These are phyloP conservation scores for Pisolithus albus DNA, from an alignment of 768 basidiomycete genomes.

Conservation along the genomic window DNA sequence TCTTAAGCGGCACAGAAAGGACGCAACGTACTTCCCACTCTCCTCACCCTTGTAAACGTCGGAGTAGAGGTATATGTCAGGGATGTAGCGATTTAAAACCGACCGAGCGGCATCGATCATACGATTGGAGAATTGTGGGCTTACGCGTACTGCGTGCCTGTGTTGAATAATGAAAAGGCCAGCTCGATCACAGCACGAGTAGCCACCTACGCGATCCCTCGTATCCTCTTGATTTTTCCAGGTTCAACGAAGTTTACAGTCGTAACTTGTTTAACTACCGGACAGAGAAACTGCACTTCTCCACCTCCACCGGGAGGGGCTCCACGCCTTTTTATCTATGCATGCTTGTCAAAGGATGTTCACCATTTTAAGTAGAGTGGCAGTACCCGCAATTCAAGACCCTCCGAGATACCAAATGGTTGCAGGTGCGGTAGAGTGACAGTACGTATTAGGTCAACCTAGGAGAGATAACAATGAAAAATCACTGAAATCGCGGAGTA, in stretches of 20 bases:
- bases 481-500: slow-evolving; percentile 6
- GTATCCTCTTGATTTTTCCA: slow-evolving; percentile 89
- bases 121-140: slow-evolving; percentile 94
- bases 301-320: slow-evolving; percentile 88
- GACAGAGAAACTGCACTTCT: slow-evolving; percentile 90
- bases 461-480: slow-evolving; percentile 3
- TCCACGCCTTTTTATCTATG: slow-evolving; percentile 92
- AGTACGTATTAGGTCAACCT: slow-evolving; percentile 87
- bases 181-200: not conserved
- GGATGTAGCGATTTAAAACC: slow-evolving; percentile 91
- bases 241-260: slow-evolving; percentile 88
- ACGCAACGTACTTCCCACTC: slow-evolving; percentile 77
- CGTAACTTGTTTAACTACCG: slow-evolving; percentile 84
- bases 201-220: slow-evolving; percentile 82
- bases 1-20: not conserved
- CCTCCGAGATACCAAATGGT: slow-evolving; percentile 83
- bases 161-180: not conserved
- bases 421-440: slow-evolving; percentile 89
- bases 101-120: slow-evolving; percentile 95
- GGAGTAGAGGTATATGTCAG: slow-evolving; percentile 96
- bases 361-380: not conserved
- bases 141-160: slow-evolving; percentile 94
- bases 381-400: slow-evolving; percentile 75
- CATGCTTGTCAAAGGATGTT: not conserved
- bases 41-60: slow-evolving; percentile 98